Evolutionary conservation across 495 filamentous ascomycete genomes (phyloP).

Genomic region (Daldinia bambusicola): DNA sequence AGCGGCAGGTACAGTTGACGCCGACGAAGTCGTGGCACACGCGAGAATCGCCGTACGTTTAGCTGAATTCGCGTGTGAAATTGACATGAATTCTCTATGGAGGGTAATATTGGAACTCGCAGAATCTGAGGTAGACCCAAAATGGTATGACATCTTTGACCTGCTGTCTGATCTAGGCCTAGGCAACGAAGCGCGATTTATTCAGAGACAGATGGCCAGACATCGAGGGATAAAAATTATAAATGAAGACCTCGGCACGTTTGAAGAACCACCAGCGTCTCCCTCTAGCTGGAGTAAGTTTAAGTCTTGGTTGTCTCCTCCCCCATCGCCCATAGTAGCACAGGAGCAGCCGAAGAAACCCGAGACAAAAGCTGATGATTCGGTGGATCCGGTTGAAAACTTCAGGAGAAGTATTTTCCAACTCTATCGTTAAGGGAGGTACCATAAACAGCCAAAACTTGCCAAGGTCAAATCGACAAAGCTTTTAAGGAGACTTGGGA

Average conservation of each 20-base stretch:
- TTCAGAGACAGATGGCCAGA: slow-evolving; percentile 11
- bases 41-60: slow-evolving; percentile 5
- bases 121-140: neutral
- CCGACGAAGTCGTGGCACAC: slow-evolving; percentile 28
- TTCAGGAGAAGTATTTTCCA: neutral
- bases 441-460: neutral
- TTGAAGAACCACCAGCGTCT: neutral
- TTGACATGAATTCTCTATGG: neutral
- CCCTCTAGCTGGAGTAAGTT: neutral
- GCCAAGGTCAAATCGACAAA: neutral
- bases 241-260: neutral
- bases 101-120: slow-evolving; percentile 11
- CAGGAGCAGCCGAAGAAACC: neutral
- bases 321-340: neutral
- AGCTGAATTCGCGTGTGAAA: slow-evolving; percentile 11
- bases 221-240: slow-evolving; percentile 5
- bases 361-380: neutral
- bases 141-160: slow-evolving; percentile 35
- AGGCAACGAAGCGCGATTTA: slow-evolving; percentile 8
- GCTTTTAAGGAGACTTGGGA: neutral
- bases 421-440: neutral
- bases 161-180: slow-evolving; percentile 23
- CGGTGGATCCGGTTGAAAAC: neutral
- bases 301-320: neutral
- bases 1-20: slow-evolving; percentile 20